Evolutionary conservation across 75 land plant genomes (phyloP).

Genomic region (Picea glauca): DNA sequence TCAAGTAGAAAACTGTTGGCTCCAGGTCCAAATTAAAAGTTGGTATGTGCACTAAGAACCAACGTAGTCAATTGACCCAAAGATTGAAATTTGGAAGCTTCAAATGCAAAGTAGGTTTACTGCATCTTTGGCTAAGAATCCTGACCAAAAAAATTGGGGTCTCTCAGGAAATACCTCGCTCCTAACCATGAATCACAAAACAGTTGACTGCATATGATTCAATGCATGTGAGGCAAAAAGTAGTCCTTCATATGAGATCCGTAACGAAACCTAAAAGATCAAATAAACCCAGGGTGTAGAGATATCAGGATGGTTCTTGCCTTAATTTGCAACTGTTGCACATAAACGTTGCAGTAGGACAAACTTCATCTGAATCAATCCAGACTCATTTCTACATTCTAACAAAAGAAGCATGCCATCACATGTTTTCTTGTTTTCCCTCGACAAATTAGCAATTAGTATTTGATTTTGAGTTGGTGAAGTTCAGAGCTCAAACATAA

Average conservation of each 20-base stretch:
- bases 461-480: no score
- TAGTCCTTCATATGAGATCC: background rate
- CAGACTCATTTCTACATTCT: background rate
- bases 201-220: background rate
- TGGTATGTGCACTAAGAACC: background rate
- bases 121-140: no score
- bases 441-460: background rate
- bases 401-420: background rate
- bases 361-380: background rate
- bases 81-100: background rate
- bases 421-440: background rate
- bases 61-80: background rate
- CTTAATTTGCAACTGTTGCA: no score
- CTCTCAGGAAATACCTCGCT: background rate
- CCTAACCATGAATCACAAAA: background rate
- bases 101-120: background rate
- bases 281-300: background rate
- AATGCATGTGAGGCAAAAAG: background rate
- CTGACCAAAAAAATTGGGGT: background rate
- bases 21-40: background rate
- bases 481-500: no score
- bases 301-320: background rate
- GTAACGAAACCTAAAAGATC: background rate
- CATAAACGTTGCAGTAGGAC: background rate
- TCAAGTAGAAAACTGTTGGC: background rate